A percentile compares a stretch with the other conserved stretches of the same genome.
These are phyloP conservation scores for Komagataella pseudopastoris DNA, from an alignment of 805 yeast genomes.

Conservation along the genomic window DNA sequence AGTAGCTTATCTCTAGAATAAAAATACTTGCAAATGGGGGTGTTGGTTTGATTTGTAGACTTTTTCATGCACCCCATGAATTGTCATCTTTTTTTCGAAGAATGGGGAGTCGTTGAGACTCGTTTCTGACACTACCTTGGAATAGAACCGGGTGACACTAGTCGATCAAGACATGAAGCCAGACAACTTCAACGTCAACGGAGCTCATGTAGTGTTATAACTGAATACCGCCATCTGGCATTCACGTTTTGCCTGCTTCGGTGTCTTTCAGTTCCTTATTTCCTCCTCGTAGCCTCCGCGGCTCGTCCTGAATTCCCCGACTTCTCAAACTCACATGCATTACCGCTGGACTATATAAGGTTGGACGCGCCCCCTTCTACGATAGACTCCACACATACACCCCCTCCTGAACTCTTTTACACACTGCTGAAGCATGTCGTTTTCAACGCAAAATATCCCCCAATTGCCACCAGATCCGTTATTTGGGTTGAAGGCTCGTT, in stretches of 20 bases:
- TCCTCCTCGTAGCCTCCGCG: background rate
- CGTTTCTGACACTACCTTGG: background rate
- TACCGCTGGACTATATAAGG: background rate
- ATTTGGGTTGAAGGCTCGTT: conserved; percentile 68
- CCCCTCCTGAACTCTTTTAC: background rate
- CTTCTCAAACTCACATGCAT: background rate
- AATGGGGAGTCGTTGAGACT: too few relatives aligned
- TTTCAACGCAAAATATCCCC: conserved; percentile 25
- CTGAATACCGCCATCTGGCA: background rate
- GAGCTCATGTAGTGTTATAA: background rate
- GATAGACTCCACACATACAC: background rate
- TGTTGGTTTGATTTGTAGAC: background rate
- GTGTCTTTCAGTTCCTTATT: background rate
- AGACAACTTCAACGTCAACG: too few relatives aligned
- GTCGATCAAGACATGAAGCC: too few relatives aligned
- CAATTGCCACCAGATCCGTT: conserved; percentile 79
- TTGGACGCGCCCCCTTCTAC: background rate
- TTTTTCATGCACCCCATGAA: background rate
- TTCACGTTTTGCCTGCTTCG: background rate
- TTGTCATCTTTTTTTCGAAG: background rate
- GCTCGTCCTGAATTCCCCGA: background rate
- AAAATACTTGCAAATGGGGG: background rate
- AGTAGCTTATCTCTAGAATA: background rate
- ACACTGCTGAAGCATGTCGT: conserved; percentile 1
- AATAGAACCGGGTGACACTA: background rate